Evolutionary conservation across 192 early-diverging fungal genomes (phyloP), one percentile per base, ranked within the genome.

Genomic region (Coemansia sp.): DNA sequence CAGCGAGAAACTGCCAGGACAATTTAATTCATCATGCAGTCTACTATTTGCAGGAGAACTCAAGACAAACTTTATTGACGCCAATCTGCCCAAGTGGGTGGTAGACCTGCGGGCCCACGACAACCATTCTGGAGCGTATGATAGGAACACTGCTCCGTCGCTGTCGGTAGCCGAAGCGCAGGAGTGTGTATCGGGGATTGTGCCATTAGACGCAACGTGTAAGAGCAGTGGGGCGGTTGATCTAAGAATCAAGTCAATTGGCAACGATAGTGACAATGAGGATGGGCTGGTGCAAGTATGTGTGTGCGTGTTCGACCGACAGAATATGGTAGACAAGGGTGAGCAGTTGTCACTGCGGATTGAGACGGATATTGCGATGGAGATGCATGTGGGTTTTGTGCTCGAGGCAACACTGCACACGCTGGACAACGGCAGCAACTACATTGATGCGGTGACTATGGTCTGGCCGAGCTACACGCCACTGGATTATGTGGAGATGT

Each of bases 381-480:
- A 65, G 8, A 16, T 81, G 31, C 55, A 56, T 10, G 52, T 34
- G 7, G 73, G 73, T 4, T 68, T 75, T 64, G 62, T 75, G 10
- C 64, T 81, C 10, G 78, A 81, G 49, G 73, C 69, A 1, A 76
- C 72, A 23, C 50, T 81, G 57, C 58, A 81, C 50, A 54, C 62
- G 19, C 65, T 81, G 14, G 68, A 62, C 57, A 67, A 75, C 30
- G 73, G 69, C 0, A 41, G 54, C 21, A 52, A 60, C 54, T 81
- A 75, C 34, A 75, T 81, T 16, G 78, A 81, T 26, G 55, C 64
- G 3, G 66, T 81, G 14, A 75, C 78, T 12, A 72, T 74, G 73
- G 66, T 81, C 24, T 81, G 78, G 78, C 78, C 78, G 10, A 75
- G 72, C 68, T 81, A 76, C 31, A 55, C 73, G 30, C 73, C 73